Evolutionary conservation across 2,329 filamentous ascomycete genomes (phyloP), one percentile per base, ranked within the genome.

Genomic region (Neocucurbitaria cava): DNA sequence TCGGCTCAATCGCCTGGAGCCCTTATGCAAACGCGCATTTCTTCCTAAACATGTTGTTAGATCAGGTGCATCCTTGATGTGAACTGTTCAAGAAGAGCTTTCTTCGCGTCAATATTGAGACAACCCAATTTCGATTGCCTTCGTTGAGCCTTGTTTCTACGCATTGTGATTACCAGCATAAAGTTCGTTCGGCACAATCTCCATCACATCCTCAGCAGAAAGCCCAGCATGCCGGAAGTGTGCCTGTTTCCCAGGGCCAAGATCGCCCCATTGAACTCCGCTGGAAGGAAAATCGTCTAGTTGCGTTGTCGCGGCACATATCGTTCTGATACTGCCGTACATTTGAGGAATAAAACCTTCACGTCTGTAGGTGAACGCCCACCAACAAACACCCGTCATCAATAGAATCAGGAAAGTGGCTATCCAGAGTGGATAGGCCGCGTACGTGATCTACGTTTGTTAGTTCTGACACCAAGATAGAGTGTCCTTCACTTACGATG

Each of bases 281-380:
- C 53, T 49, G 15, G 40, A 36, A 5, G 67, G 64, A 39, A 73
- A 73, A 30, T 67, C 65, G 38, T 71, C 62, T 24, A 75, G 50
- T 21, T 66, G 53, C 11, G 58, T 69, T 6, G 67, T 71, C 3
- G 64, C 58, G 3, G 68, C 62, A 47, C 66, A 72, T 4, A 73
- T 54, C 8, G 66, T 58, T 42, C 67, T 61, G 15, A 75, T 67
- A 18, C 67, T 72, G 4, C 70, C 69, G 48, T 69, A 73, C 69
- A 73, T 72, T 36, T 72, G 71, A 17, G 71, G 71, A 23, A 72
- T 71, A 41, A 69, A 70, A 1, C 68, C 69, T 55, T 72, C 70
- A 3, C 69, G 62, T 17, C 58, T 63, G 43, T 69, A 72, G 2
- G 65, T 70, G 47, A 65, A 73, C 1, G 70, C 65, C 65, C 62